Percentiles rank a stretch among this genome's conserved stretches.
Conservation (phyloP, 805 yeast species). For the Yarrowia deformans region DNA sequence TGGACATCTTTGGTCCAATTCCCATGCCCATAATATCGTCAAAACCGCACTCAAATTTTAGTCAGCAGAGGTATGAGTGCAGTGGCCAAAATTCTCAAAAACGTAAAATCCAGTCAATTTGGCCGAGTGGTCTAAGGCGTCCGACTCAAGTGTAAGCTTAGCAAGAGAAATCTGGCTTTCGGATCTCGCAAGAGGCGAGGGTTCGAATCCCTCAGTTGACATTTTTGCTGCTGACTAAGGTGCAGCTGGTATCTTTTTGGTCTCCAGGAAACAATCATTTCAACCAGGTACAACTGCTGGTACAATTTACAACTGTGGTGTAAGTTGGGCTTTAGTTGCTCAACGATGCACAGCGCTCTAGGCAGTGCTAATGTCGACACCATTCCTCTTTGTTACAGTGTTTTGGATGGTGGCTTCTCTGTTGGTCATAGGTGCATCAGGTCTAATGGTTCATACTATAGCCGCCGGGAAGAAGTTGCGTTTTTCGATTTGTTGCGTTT, state of each 20-base stretch:
- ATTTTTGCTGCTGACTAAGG: conserved; percentile 15
- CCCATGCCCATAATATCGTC: background rate
- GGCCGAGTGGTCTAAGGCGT: conserved; percentile 43
- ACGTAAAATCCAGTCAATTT: conserved; percentile 30
- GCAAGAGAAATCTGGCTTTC: conserved; percentile 31
- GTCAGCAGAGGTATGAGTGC: background rate
- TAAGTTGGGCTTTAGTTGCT: too few relatives aligned
- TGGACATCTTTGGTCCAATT: background rate
- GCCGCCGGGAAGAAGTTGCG: background rate
- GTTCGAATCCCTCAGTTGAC: conserved; percentile 42
- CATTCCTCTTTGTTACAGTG: too few relatives aligned
- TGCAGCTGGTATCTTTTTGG: too few relatives aligned
- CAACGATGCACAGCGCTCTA: too few relatives aligned
- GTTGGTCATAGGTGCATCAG: too few relatives aligned
- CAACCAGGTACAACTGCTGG: too few relatives aligned
- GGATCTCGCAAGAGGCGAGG: conserved; percentile 43
- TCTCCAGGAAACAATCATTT: too few relatives aligned
- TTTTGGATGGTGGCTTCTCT: too few relatives aligned
- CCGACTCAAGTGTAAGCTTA: conserved; percentile 41
- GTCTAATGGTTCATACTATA: too few relatives aligned
- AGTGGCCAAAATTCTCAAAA: background rate
- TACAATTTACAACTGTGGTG: too few relatives aligned
- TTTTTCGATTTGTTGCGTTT: too few relatives aligned
- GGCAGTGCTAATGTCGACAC: too few relatives aligned
- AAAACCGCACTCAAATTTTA: background rate